Conservation (phyloP, 2,329 filamentous ascomycete species). For the Ophiognomonia clavigignenti-juglandacearum region DNA sequence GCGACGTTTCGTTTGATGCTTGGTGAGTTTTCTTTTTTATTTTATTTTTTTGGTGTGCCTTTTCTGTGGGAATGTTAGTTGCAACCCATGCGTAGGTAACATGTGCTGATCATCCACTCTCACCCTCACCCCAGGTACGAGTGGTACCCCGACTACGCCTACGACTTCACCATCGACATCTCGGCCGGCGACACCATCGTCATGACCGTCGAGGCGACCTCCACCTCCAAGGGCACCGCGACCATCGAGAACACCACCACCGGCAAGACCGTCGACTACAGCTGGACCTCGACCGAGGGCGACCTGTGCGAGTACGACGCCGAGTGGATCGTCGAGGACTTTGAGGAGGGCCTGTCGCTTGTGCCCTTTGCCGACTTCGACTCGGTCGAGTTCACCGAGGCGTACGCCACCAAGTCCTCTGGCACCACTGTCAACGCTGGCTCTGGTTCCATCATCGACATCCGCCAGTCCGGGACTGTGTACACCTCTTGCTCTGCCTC, state of each 20-base stretch:
- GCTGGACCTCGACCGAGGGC: slow-evolving; percentile 52
- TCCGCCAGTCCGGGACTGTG: slow-evolving; percentile 63
- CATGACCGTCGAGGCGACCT: slow-evolving; percentile 30
- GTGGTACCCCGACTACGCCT: slow-evolving; percentile 34
- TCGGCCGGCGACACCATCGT: slow-evolving; percentile 17
- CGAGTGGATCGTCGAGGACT: slow-evolving; percentile 59
- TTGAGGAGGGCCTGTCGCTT: slow-evolving; percentile 30
- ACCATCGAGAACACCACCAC: slow-evolving; percentile 42
- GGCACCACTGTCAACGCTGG: slow-evolving; percentile 27
- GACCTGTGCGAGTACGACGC: slow-evolving; percentile 50
- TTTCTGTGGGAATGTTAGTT: no score
- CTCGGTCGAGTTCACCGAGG: slow-evolving; percentile 36
- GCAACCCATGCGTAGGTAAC: neutral
- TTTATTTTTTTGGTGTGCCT: no score
- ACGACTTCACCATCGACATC: slow-evolving; percentile 18
- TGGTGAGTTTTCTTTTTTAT: slow-evolving; percentile 48
- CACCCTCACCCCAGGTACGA: neutral
- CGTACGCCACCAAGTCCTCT: slow-evolving; percentile 26
- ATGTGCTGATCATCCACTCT: neutral
- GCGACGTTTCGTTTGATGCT: slow-evolving; percentile 40
- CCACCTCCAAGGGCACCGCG: slow-evolving; percentile 36
- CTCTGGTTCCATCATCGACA: slow-evolving; percentile 59
- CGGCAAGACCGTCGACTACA: slow-evolving; percentile 46
- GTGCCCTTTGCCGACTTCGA: slow-evolving; percentile 43
- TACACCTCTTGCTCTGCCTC: slow-evolving; percentile 27